Evolutionary conservation across 75 land plant species (phyloP), one percentile per base, ranked within the genome.

Genomic region (Picea sitchensis): DNA sequence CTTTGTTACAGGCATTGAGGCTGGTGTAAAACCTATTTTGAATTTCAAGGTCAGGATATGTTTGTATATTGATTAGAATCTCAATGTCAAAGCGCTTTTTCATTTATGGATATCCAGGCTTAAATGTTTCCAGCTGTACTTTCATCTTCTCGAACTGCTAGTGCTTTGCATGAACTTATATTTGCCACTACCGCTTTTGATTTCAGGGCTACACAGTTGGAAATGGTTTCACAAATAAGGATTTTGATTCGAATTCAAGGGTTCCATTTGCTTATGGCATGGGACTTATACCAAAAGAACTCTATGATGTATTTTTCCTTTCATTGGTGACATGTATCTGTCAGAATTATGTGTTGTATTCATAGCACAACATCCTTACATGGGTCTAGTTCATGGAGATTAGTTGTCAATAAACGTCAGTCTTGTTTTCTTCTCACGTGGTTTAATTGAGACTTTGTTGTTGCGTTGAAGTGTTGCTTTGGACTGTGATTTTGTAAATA

Each of bases 221-320:
- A 38, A 86, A 86, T 76, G 86, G 86, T 20, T 68, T 76, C 58
- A 86, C 85, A 14, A 82, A 86, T 58, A 64, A 60, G 15, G 64
- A 61, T 59, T 86, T 80, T n/a, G 20, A 61, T 61, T n/a, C 26
- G 54, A 85, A 85, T 83, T 82, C 88, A 59, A 59, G 75, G 36
- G 64, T 92, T 13, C 85, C 82, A 34, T 86, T 86, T 79, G 86
- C 85, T 41, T 79, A 87, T 83, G 87, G 86, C 15, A 82, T 90
- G 86, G 90, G 89, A 32, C 83, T 91, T 54, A 89, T 91, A 54
- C 87, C 93, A 32, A 81, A 77, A 18, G 83, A 91, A 47, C 56
- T 89, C n/a, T 91, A 58, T 57, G 60, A 86, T 91, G 93, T 91
- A 26, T 26, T 26, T 26, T 26, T 26, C 26, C 26, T 26, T 26